A percentile compares a stretch with the other conserved stretches of the same genome.
Evolutionary conservation across 2,329 filamentous ascomycete genomes (phyloP).

Genomic region (Sphaceloma murrayae): DNA sequence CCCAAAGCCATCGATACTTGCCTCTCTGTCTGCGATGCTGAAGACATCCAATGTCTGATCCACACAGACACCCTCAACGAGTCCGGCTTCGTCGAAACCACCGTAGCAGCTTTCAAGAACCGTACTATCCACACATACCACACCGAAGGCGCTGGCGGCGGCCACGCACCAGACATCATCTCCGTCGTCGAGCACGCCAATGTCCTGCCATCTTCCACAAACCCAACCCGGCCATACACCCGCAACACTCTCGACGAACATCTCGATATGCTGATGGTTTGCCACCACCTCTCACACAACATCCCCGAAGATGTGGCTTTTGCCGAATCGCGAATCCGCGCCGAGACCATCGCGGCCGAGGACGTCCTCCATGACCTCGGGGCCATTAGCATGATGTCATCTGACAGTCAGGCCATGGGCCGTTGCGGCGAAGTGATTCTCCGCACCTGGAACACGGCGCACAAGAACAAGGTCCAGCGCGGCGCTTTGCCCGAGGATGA

Average conservation of each 20-base stretch:
- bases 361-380: constrained; percentile 91
- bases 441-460: constrained; percentile 91
- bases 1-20: constrained; percentile 87
- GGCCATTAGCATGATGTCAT: constrained; percentile 96
- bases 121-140: constrained; percentile 95
- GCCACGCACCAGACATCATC: constrained; percentile 94
- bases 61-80: constrained; percentile 96
- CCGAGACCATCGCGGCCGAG: constrained; percentile 92
- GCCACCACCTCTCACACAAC: constrained; percentile 84
- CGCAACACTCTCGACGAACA: constrained; percentile 91
- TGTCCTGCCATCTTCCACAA: constrained; percentile 82
- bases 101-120: constrained; percentile 72
- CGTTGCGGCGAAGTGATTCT: constrained; percentile 88
- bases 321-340: constrained; percentile 85
- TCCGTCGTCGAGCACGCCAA: constrained; percentile 80
- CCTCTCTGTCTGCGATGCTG: constrained; percentile 73
- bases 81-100: constrained; percentile 91
- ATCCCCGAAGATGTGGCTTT: constrained; percentile 95
- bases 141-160: constrained; percentile 88
- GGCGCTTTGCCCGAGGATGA: constrained; percentile 68
- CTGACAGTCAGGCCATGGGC: constrained; percentile 93
- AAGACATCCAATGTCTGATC: constrained; percentile 87
- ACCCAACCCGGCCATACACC: constrained; percentile 85
- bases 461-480: constrained; percentile 89
- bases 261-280: constrained; percentile 97